Evolutionary conservation across 2,329 filamentous ascomycete species (phyloP), one percentile per base, ranked within the genome.

Genomic region (Neonectria coccinea): DNA sequence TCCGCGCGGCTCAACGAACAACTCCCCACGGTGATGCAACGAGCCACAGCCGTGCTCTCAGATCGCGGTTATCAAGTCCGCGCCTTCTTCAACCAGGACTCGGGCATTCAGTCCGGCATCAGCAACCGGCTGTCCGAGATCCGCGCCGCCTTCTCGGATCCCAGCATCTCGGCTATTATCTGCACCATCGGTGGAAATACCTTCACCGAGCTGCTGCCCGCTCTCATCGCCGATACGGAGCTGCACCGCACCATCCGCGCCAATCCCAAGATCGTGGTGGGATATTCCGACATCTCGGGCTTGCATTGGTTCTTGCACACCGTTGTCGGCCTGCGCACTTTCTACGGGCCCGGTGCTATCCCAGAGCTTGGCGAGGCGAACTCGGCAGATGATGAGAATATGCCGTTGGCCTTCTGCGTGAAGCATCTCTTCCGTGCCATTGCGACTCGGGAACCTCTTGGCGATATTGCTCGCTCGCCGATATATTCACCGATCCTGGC

Each of bases 231-330:
- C 1, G 81, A 83, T 61, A 71, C 67, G 6, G 75, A 74, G 10
- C 73, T 82, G 2, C 78, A 79, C 31, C 56, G 25, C 11, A 57
- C 62, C 1, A 77, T 82, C 41, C 76, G 75, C 5, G 66, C 65
- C 2, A 73, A 79, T 50, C 81, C 80, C 36, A 83, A 82, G 72
- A 75, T 83, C 20, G 73, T 83, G 1, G 76, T 82, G 16, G 81
- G 81, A 2, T 81, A 75, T 59, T 81, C 79, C 1, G 81, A 83
- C 59, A 82, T 82, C 56, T 80, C 79, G 1, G 75, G 77, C 33
- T 60, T 83, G 39, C 81, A 83, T 70, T 83, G 81, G 81, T 77
- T 79, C 53, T 69, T 83, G 36, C 64, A 79, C 63, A 76, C 75
- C 1, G 27, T 73, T 11, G 73, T 78, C 0, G 81, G 81, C 0